These are phyloP conservation scores for Mimosa pudica DNA, from an alignment of 306 rosid genomes.

Conservation along the genomic window DNA sequence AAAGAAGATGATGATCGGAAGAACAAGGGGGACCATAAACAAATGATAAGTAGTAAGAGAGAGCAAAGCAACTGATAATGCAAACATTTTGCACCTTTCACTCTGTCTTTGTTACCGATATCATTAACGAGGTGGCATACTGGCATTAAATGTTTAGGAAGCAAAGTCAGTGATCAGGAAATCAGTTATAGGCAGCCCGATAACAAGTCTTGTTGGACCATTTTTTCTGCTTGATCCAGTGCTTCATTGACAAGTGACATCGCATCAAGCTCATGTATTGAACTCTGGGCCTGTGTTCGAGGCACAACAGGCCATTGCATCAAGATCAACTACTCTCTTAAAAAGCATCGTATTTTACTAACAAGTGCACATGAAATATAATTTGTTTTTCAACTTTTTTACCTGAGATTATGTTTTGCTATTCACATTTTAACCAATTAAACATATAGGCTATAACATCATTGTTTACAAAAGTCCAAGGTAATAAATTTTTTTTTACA, in stretches of 20 bases:
- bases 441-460: not conserved
- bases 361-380: not conserved
- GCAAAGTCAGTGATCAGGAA: not conserved
- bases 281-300: not conserved
- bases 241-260: not conserved
- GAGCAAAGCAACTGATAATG: too few relatives aligned
- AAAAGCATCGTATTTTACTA: not conserved
- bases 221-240: not conserved
- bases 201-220: not conserved
- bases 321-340: not conserved
- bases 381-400: too few relatives aligned
- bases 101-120: too few relatives aligned
- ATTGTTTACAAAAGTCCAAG: not conserved
- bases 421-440: not conserved
- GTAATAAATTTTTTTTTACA: not conserved
- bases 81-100: too few relatives aligned
- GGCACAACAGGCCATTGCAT: not conserved
- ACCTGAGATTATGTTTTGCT: not conserved
- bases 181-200: not conserved
- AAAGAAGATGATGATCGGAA: too few relatives aligned
- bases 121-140: too few relatives aligned
- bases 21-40: too few relatives aligned
- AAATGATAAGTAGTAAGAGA: too few relatives aligned
- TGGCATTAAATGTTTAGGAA: too few relatives aligned
- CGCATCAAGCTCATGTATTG: not conserved